A percentile compares a stretch with the other conserved stretches of the same genome.
Conservation (phyloP, 805 yeast species). For the Helenozyma rhizophorensis region DNA sequence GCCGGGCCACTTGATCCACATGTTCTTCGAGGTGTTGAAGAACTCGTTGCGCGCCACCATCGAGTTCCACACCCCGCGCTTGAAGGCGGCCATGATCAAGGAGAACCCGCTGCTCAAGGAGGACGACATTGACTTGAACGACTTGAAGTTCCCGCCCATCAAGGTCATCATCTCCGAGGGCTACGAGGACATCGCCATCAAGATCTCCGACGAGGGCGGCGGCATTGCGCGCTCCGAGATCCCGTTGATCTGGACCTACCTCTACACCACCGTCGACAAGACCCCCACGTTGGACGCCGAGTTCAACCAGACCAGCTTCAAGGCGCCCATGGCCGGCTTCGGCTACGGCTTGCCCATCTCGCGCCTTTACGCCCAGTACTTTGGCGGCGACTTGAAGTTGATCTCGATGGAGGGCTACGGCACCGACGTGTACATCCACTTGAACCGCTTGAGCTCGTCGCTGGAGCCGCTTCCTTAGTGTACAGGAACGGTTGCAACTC, state of each 20-base stretch:
- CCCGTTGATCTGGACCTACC: constrained; percentile 85
- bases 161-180: constrained; percentile 88
- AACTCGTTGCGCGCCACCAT: constrained; percentile 87
- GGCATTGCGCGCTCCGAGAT: constrained; percentile 83
- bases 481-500: too few relatives aligned
- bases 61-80: constrained; percentile 62
- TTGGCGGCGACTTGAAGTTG: constrained; percentile 84
- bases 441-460: constrained; percentile 71
- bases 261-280: constrained; percentile 80
- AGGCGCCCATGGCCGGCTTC: constrained; percentile 92
- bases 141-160: constrained; percentile 74
- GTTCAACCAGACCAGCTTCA: constrained; percentile 56
- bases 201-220: constrained; percentile 91
- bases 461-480: constrained; percentile 60
- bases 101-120: constrained; percentile 37
- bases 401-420: constrained; percentile 94
- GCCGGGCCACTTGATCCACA: constrained; percentile 88
- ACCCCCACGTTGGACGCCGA: constrained; percentile 64
- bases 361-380: constrained; percentile 79
- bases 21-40: constrained; percentile 84
- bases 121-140: constrained; percentile 47
- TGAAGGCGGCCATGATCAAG: constrained; percentile 32
- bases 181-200: constrained; percentile 83
- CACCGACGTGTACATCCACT: constrained; percentile 84
- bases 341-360: constrained; percentile 91